These are phyloP conservation scores for Saitozyma podzolica DNA, from an alignment of 768 basidiomycete species.

Conservation along the genomic window DNA sequence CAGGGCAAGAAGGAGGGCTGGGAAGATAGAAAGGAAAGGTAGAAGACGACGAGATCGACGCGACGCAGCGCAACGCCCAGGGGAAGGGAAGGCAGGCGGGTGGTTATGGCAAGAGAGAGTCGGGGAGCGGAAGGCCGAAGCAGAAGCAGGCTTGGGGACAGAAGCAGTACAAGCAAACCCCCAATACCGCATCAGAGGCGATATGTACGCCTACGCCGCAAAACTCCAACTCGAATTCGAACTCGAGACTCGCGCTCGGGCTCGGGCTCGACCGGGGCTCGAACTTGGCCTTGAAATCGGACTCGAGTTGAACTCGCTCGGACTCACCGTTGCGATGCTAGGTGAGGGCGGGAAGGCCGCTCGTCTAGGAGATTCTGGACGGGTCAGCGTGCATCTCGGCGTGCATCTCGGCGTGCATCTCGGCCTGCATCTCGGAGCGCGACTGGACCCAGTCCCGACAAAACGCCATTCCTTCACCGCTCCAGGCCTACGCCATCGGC, in stretches of 20 bases:
- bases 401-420: too few relatives aligned
- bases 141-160: too few relatives aligned
- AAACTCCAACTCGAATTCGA: background rate
- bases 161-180: too few relatives aligned
- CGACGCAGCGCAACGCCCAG: too few relatives aligned
- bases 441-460: background rate
- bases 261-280: background rate
- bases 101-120: too few relatives aligned
- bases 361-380: background rate
- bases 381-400: background rate
- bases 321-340: background rate
- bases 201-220: background rate
- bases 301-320: background rate
- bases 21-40: too few relatives aligned
- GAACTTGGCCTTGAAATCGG: background rate
- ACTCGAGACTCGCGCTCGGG: background rate
- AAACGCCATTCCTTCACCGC: background rate
- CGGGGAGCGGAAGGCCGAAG: too few relatives aligned
- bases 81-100: too few relatives aligned
- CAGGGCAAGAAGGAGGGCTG: too few relatives aligned
- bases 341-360: background rate
- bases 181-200: too few relatives aligned
- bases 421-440: too few relatives aligned
- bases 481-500: constrained; percentile 1
- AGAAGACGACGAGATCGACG: too few relatives aligned